phyloP scores from a whole-genome alignment of 257 asterid genomes.

The Fraxinus pennsylvanica region DNA sequence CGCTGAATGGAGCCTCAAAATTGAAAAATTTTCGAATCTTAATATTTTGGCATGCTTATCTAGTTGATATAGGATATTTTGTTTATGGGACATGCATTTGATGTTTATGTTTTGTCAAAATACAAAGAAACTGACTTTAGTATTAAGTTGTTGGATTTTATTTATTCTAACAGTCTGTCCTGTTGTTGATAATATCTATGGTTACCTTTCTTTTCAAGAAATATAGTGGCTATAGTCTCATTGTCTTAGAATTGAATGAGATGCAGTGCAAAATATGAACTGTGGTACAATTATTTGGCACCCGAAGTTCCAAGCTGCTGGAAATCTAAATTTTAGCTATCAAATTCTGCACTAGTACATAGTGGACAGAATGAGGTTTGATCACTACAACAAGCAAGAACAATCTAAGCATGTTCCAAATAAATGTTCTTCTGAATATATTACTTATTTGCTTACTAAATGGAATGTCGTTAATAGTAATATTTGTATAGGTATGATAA shows the following conservation, averaged over 20 bases:
- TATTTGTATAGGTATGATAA: not conserved
- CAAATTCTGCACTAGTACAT: not conserved
- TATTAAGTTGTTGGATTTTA: not conserved
- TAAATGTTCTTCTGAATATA: not conserved
- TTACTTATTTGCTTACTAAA: not conserved
- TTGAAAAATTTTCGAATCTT: not conserved
- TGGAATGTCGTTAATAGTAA: not conserved
- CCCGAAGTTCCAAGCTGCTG: not conserved
- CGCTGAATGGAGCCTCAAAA: slow-evolving; percentile 8
- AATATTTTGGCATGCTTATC: slow-evolving; percentile 20
- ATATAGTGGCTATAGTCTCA: not conserved
- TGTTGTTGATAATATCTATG: not conserved
- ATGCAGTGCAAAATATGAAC: not conserved
- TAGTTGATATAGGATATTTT: slow-evolving; percentile 8
- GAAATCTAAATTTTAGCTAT: not conserved
- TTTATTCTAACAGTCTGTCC: not conserved
- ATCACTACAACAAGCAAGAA: not conserved
- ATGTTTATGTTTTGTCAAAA: slow-evolving; percentile 7
- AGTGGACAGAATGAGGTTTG: not conserved
- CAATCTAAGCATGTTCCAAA: not conserved
- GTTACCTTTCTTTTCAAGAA: not conserved
- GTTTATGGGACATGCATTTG: slow-evolving; percentile 10
- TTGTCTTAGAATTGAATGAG: not conserved
- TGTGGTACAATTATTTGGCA: not conserved
- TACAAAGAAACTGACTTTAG: not conserved